phyloP scores from a whole-genome alignment of 2,329 filamentous ascomycete genomes.

The Pseudocercospora ulei region DNA sequence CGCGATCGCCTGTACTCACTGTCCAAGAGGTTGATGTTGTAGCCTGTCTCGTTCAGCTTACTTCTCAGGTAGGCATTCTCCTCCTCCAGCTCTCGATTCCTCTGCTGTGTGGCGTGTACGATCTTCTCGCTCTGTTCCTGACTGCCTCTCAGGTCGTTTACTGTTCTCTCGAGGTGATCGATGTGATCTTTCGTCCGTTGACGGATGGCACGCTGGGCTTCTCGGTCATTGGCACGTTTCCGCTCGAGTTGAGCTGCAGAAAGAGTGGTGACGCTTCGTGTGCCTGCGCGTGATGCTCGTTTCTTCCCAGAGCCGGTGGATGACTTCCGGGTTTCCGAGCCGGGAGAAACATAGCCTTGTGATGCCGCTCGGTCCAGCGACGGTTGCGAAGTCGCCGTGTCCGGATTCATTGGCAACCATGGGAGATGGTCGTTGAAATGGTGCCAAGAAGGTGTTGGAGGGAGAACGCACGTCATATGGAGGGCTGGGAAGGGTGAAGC shows the following conservation, averaged over 20 bases:
- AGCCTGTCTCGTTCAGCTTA: conserved; percentile 42
- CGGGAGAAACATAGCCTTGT: conserved; percentile 29
- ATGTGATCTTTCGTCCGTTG: conserved; percentile 52
- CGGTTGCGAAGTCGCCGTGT: conserved; percentile 20
- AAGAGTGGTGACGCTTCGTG: conserved; percentile 49
- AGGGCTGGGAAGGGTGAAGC: conserved; percentile 9
- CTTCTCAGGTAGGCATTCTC: conserved; percentile 47
- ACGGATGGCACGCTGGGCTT: conserved; percentile 51
- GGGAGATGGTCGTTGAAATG: conserved; percentile 26
- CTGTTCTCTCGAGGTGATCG: conserved; percentile 47
- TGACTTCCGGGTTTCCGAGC: conserved; percentile 27
- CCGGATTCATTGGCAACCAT: conserved; percentile 32
- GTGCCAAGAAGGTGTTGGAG: conserved; percentile 26
- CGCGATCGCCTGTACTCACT: conserved; percentile 11
- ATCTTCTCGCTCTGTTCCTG: conserved; percentile 43
- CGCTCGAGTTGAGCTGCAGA: conserved; percentile 51
- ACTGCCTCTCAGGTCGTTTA: conserved; percentile 45
- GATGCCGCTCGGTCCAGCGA: conserved; percentile 24
- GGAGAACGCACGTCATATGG: conserved; percentile 31
- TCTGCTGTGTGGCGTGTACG: conserved; percentile 43
- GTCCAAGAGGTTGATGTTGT: conserved; percentile 23
- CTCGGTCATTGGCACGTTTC: conserved; percentile 52
- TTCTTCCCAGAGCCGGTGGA: conserved; percentile 37
- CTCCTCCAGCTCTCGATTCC: conserved; percentile 47
- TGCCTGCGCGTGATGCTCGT: conserved; percentile 47